Evolutionary conservation across 148 eudicot species (phyloP), one percentile per base, ranked within the genome.

Genomic region (Rhododendron henanense): DNA sequence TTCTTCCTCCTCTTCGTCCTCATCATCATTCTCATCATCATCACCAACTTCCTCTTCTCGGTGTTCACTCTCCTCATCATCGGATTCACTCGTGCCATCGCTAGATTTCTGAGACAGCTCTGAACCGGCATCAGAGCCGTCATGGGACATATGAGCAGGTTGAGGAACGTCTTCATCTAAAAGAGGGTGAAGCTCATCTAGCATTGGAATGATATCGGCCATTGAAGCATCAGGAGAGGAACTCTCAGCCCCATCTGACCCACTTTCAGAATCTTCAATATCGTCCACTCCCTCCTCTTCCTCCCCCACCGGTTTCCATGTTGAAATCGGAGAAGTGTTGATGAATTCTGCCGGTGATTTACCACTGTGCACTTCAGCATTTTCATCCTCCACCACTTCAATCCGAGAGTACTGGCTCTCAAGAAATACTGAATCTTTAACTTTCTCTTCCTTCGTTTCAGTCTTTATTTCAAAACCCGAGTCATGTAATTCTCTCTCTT

Each of bases 101-200:
- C 76, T 82, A 18, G 88, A 90, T 44, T 69, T 89, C 78, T 75
- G 71, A 31, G 87, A 87, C 55, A 79, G 86, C 50, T 77, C 79
- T 59, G 90, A 90, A 23, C 84, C 85, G 35, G 88, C 88, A 41
- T 67, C 87, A 82, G 84, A 77, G 47, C 78, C 87, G 44, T 83
- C 87, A 61, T 75, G 85, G 25, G 91, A 85, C n/a, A 69, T 75
- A 77, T 65, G 83, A 71, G 80, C 74, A 77, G 78, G 87, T 39
- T 63, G 78, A 47, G 84, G 87, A 79, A 86, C 87, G 45, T 88
- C 91, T 63, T 45, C 87, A 45, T 85, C 93, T 65, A 93, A 86
- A 85, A 93, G 90, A 0, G 94, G 92, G 57, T 82, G 91, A 33
- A 90, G 90, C 87, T 91, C 94, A 81, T 89, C 88, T 48, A 87